Evolutionary conservation across 2,329 filamentous ascomycete genomes (phyloP).

Genomic region (Coniochaeta ligniaria): DNA sequence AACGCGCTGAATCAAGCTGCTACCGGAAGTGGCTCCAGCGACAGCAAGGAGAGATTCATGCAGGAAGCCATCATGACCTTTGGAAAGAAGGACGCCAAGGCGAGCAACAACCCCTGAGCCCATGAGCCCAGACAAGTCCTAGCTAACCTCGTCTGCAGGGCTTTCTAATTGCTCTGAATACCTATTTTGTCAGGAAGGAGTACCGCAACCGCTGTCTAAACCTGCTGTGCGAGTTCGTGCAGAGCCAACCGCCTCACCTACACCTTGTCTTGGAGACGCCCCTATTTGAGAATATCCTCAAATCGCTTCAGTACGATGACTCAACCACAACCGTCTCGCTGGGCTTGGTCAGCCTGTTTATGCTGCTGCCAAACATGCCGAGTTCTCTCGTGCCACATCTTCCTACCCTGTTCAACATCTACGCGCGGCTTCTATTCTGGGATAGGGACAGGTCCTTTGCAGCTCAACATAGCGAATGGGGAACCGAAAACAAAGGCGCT

Average conservation of each 20-base stretch:
- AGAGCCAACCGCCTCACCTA: constrained; percentile 71
- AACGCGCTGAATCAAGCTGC: constrained; percentile 21
- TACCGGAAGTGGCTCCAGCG: background rate
- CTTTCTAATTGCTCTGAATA: constrained; percentile 59
- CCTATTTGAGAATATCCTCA: constrained; percentile 63
- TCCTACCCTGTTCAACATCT: constrained; percentile 72
- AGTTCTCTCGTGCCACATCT: constrained; percentile 62
- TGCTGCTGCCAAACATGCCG: constrained; percentile 78
- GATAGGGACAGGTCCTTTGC: constrained; percentile 44
- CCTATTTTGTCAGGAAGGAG: constrained; percentile 56
- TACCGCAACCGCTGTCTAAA: constrained; percentile 58
- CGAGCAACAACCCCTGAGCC: constrained; percentile 9
- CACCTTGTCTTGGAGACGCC: constrained; percentile 66
- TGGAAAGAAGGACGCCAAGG: constrained; percentile 63
- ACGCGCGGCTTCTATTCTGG: constrained; percentile 75
- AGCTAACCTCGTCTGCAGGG: constrained; percentile 33
- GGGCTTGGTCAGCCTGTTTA: constrained; percentile 67
- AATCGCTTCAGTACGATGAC: constrained; percentile 69
- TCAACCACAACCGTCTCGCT: constrained; percentile 72
- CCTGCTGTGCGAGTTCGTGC: constrained; percentile 66
- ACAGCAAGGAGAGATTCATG: constrained; percentile 37
- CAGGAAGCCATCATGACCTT: constrained; percentile 47
- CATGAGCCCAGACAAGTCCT: background rate
- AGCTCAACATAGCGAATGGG: constrained; percentile 24
- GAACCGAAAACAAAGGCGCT: constrained; percentile 8